Evolutionary conservation across 345 rosid species (phyloP).

Genomic region (Linum trigynum): DNA sequence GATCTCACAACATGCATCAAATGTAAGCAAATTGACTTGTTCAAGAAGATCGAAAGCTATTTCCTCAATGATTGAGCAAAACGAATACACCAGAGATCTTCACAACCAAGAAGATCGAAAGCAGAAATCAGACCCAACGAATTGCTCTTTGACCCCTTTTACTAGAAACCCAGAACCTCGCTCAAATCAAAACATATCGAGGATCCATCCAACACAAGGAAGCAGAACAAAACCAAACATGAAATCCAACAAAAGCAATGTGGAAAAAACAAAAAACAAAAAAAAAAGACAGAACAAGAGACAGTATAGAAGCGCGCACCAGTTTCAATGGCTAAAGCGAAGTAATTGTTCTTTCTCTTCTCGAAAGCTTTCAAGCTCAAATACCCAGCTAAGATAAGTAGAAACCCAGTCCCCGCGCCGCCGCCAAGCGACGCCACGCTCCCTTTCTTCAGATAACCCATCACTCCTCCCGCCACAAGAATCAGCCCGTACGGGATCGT

Average conservation of each 20-base stretch:
- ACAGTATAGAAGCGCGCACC: conserved; percentile 29
- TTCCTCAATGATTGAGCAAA: too few species aligned
- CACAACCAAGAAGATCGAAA: not conserved
- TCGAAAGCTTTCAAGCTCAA: conserved; percentile 78
- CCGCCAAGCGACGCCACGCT: conserved; percentile 77
- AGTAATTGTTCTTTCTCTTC: conserved; percentile 53
- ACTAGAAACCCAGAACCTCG: not conserved
- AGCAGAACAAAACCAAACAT: not conserved
- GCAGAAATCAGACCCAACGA: not conserved
- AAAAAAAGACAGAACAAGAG: not conserved
- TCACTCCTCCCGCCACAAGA: conserved; percentile 63
- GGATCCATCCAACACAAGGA: too few species aligned
- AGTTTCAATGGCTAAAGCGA: conserved; percentile 61
- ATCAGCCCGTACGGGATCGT: conserved; percentile 91
- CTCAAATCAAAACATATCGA: not conserved
- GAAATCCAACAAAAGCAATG: too few species aligned
- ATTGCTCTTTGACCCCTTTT: too few species aligned
- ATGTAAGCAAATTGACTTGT: not conserved
- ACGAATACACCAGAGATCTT: not conserved
- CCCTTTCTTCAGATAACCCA: conserved; percentile 69
- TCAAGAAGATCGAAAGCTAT: not conserved
- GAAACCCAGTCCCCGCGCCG: conserved; percentile 63
- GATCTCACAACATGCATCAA: not conserved
- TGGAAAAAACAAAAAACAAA: too few species aligned
- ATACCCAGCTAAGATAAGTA: conserved; percentile 75